Base-by-base conservation (phyloP, 176 grass and related monocot species). In the Aegilops tauschii region DNA sequence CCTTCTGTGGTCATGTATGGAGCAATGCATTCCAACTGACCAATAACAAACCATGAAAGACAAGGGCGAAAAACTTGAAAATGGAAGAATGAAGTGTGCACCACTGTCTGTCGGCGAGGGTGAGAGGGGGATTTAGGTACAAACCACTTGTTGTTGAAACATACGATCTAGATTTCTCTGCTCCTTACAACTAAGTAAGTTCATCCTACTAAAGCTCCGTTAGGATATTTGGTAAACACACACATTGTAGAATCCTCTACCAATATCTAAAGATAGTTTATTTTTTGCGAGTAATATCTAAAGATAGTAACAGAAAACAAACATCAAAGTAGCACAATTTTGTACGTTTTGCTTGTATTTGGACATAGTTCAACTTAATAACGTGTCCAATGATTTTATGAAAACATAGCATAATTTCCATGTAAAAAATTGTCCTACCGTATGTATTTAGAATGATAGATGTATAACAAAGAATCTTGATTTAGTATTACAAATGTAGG, bases 91-190 rank as follows among this genome's bases (percentile, higher is more conserved):
- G 5, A 52, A 52, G 49, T 17, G 49, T 5, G 0, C 14, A 52
- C 0, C 5, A 6, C 17, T 52, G 1, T 0, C 16, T 0, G 1
- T 6, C 16, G 18, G 0, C 5, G 14, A 17, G 16, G 49, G 49
- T 52, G 49, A 52, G 49, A 17, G 49, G 5, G 14, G 13, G 49
- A 17, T 52, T 52, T 17, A 52, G 0, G 14, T 52, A 52, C 49
- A 52, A 52, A 52, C 4, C 47, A 50, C 14, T 52, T 52, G 4
- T 52, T 52, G 14, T 1, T 52, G 2, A 52, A 52, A 17, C 14
- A 52, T 6, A 52, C 1, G 0, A 0, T 52, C 49, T 0, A 52
- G 49, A 52, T 5, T 52, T 54, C 14, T 54, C 16, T 54, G 2
- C 6, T 54, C 5, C 16, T 18, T 54, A 17, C 16, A 18, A 54